Percentiles rank a stretch among this genome's conserved stretches.
phyloP scores from a whole-genome alignment of 1,139 yeast species.

The Suhomyces bolitotheri region DNA sequence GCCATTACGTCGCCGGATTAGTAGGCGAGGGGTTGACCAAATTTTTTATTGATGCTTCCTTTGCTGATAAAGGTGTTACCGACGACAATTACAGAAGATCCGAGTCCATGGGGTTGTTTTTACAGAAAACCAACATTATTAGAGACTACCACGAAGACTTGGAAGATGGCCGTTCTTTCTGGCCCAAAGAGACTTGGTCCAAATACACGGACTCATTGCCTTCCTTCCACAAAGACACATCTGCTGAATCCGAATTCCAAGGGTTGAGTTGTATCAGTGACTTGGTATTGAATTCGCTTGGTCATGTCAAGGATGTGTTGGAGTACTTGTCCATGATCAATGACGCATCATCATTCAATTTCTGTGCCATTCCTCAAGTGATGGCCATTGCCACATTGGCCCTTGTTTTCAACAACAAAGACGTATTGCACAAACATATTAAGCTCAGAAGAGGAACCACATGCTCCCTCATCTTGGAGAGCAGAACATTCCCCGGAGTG shows the following conservation, averaged over 20 bases:
- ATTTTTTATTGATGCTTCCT: slow-evolving; percentile 68
- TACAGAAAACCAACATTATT: slow-evolving; percentile 93
- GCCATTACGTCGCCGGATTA: slow-evolving; percentile 96
- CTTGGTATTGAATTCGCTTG: slow-evolving; percentile 75
- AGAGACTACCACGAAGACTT: slow-evolving; percentile 94
- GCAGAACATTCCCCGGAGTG: slow-evolving; percentile 76
- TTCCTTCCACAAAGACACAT: slow-evolving; percentile 50
- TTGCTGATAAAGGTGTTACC: slow-evolving; percentile 54
- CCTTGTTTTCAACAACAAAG: slow-evolving; percentile 77
- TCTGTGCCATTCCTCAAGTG: slow-evolving; percentile 97
- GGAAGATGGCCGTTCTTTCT: slow-evolving; percentile 88
- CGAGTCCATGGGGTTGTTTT: slow-evolving; percentile 90
- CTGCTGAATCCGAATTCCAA: slow-evolving; percentile 42
- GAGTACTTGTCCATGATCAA: slow-evolving; percentile 72
- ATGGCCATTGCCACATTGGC: slow-evolving; percentile 97
- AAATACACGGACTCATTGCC: slow-evolving; percentile 68
- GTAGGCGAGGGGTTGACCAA: slow-evolving; percentile 95
- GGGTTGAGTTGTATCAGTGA: slow-evolving; percentile 81
- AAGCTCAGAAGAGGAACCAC: slow-evolving; percentile 95
- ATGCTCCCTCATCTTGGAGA: slow-evolving; percentile 67
- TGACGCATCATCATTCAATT: slow-evolving; percentile 83
- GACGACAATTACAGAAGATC: slow-evolving; percentile 56
- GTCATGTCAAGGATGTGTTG: slow-evolving; percentile 76
- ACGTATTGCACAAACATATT: slow-evolving; percentile 68
- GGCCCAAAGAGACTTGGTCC: slow-evolving; percentile 95